Percentiles rank a stretch among this genome's conserved stretches.
Evolutionary conservation across 2,329 filamentous ascomycete species (phyloP).

Genomic region (Venturia carpophila): DNA sequence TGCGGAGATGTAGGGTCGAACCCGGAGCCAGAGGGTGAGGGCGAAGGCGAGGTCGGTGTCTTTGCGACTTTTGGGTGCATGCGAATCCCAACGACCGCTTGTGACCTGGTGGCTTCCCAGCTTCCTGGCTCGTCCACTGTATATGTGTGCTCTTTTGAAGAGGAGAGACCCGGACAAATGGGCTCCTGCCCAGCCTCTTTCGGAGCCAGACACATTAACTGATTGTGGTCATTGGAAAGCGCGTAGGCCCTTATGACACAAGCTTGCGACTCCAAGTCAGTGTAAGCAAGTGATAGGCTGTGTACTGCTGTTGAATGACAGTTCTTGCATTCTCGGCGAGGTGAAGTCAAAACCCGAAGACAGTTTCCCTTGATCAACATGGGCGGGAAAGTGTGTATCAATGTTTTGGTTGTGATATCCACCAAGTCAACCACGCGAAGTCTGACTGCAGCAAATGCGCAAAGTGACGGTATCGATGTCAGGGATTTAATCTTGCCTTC

Average conservation of each 20-base stretch:
- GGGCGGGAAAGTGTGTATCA: conserved; percentile 56
- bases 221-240: conserved; percentile 44
- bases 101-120: conserved; percentile 56
- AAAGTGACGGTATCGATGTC: conserved; percentile 50
- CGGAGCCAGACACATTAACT: conserved; percentile 49
- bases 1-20: not conserved
- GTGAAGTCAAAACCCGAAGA: conserved; percentile 52
- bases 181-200: conserved; percentile 28
- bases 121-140: conserved; percentile 54
- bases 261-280: conserved; percentile 50
- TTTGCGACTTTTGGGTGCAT: not conserved
- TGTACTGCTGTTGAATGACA: conserved; percentile 51
- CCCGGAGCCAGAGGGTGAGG: not conserved
- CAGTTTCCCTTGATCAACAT: conserved; percentile 52
- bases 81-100: conserved; percentile 58
- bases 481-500: conserved; percentile 45
- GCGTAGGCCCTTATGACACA: conserved; percentile 59
- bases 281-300: conserved; percentile 58
- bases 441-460: conserved; percentile 54
- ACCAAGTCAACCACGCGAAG: conserved; percentile 52
- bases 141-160: conserved; percentile 44
- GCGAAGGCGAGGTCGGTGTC: not conserved
- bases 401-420: conserved; percentile 48
- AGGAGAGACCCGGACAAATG: conserved; percentile 31
- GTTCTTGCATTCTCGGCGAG: conserved; percentile 41